Base-by-base conservation (phyloP, 345 rosid genomes). In the Citrus medica region DNA sequence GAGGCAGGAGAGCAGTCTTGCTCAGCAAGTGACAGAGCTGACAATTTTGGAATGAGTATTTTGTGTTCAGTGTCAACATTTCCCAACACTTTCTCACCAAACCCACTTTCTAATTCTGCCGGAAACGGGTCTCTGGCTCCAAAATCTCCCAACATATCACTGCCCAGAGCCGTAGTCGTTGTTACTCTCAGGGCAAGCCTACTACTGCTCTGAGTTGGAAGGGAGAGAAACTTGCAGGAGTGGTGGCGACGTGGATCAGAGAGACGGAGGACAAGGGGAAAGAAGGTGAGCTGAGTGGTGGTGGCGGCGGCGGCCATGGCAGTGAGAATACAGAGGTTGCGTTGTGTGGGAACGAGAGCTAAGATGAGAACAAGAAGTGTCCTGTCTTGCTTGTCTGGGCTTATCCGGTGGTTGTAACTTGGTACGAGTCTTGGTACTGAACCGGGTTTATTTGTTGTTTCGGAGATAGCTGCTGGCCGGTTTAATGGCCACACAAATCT, bases 71-170 rank as follows among this genome's bases (percentile, higher is more conserved):
- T 91, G 83, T 86, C 78, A 74, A 73, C 79, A 58, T 79, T 72
- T 0, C 98, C 98, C 77, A 91, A 72, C 55, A 96, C 98, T 84
- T 87, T 96, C 14, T 94, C 99, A 4, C 73, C 99, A 85, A 94
- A 96, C 3, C 80, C 77, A 59, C 98, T 96, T 46, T 89, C 99
- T 66, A 96, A 6, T 83, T 96, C 99, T 56, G 82, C 92, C 33
- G 97, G 92, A 64, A 87, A 90, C 9, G 94, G 94, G 84, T 91
- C 94, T 58, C 94, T 82, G 10, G 89, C 92, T 24, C 97, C 94
- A 72, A 92, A 92, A 76, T 90, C 97, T 17, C 93, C 94, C 79
- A 83, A 24, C 60, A 53, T 1, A 73, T 90, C 93, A 48, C 24
- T 1, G 4, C 79, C 87, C 73, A 35, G 4, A 8, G 86, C 90